These are phyloP conservation scores for Verticillium longisporum DNA, from an alignment of 2,329 filamentous ascomycete species.

Conservation along the genomic window DNA sequence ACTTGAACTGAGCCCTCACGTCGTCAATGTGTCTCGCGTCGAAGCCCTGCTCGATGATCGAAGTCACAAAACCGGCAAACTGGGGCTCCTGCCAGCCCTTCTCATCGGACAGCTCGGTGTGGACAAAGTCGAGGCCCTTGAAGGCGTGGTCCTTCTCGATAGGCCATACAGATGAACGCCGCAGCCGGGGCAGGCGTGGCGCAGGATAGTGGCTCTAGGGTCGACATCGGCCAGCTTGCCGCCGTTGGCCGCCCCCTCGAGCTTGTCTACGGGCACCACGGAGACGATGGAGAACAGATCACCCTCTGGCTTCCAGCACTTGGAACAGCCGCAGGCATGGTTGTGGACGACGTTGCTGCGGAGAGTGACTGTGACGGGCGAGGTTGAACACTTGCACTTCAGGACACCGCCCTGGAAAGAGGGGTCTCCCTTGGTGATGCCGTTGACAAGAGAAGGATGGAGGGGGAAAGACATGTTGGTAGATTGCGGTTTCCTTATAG, in stretches of 20 bases:
- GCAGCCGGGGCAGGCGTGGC: slow-evolving; percentile 54
- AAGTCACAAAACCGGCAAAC: slow-evolving; percentile 62
- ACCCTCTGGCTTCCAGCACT: slow-evolving; percentile 63
- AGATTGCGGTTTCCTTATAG: neutral
- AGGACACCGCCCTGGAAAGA: slow-evolving; percentile 55
- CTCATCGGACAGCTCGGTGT: slow-evolving; percentile 51
- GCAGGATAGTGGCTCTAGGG: slow-evolving; percentile 48
- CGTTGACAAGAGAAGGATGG: slow-evolving; percentile 58
- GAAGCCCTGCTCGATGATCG: slow-evolving; percentile 63
- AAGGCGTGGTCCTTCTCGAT: slow-evolving; percentile 61
- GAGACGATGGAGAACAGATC: slow-evolving; percentile 59
- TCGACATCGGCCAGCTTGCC: slow-evolving; percentile 53
- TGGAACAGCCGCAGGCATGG: slow-evolving; percentile 65
- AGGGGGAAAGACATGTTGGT: slow-evolving; percentile 34
- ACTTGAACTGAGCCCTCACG: slow-evolving; percentile 46
- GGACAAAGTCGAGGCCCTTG: slow-evolving; percentile 64
- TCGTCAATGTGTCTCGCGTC: slow-evolving; percentile 45
- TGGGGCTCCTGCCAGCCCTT: slow-evolving; percentile 67
- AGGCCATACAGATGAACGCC: slow-evolving; percentile 56
- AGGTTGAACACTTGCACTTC: slow-evolving; percentile 49
- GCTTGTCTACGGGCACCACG: slow-evolving; percentile 48
- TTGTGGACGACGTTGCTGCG: slow-evolving; percentile 57
- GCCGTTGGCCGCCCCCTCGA: slow-evolving; percentile 50
- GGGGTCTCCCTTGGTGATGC: slow-evolving; percentile 46
- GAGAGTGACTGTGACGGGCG: slow-evolving; percentile 52